Evolutionary conservation across 352 stramenopile species (phyloP).

Genomic region (Globisporangium splendens): DNA sequence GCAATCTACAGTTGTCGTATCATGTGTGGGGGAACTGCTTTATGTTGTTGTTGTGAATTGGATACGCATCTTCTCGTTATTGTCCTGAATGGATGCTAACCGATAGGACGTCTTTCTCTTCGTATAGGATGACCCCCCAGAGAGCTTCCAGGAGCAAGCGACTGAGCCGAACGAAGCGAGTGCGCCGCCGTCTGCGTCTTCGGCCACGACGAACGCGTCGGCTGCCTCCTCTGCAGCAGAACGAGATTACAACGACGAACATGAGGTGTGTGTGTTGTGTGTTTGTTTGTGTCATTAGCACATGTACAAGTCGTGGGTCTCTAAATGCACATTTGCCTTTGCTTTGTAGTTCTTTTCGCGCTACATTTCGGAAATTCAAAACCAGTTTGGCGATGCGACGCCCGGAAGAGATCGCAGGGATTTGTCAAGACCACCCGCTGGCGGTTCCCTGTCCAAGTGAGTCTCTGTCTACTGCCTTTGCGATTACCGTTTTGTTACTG

Average conservation of each 20-base stretch:
- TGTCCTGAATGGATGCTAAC: too few species aligned
- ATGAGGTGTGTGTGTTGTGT: constrained; percentile 7
- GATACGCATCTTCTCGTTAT: neutral
- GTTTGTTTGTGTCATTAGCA: neutral
- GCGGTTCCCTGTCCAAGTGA: neutral
- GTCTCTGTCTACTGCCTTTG: neutral
- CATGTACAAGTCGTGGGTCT: neutral
- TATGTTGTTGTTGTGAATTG: neutral
- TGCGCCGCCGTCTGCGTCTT: neutral
- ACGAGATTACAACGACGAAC: constrained; percentile 7
- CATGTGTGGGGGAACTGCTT: neutral
- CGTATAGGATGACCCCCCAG: constrained; percentile 56
- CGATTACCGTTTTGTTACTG: neutral
- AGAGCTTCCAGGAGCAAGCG: constrained; percentile 35
- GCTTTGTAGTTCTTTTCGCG: constrained; percentile 16
- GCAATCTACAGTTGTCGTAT: too few species aligned
- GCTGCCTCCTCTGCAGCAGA: constrained; percentile 14
- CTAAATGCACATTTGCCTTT: neutral
- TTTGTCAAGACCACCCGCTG: neutral
- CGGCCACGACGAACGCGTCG: constrained; percentile 7
- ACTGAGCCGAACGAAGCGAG: neutral
- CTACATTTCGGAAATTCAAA: constrained; percentile 25
- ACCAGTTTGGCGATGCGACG: constrained; percentile 28
- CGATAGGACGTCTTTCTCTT: neutral
- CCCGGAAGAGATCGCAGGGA: neutral